Conservation (phyloP, 495 filamentous ascomycete genomes). For the Penicillium bialowiezense region DNA sequence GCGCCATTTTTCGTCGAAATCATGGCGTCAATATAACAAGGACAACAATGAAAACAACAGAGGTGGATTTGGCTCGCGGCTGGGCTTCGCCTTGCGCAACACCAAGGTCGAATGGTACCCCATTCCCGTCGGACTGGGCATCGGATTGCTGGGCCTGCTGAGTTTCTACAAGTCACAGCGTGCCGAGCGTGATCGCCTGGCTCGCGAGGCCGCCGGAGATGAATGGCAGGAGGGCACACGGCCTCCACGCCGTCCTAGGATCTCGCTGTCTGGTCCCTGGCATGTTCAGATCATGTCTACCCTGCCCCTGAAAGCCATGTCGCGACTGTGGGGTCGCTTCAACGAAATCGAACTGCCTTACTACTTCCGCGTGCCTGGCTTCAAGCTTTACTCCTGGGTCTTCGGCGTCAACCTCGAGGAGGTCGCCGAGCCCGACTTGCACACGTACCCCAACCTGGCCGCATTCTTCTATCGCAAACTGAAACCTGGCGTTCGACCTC, state of each 20-base stretch:
- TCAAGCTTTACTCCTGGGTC: constrained; percentile 85
- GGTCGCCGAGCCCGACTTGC: constrained; percentile 81
- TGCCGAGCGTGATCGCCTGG: constrained; percentile 49
- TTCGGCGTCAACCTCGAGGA: constrained; percentile 95
- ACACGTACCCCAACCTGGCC: constrained; percentile 85
- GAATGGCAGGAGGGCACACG: constrained; percentile 46
- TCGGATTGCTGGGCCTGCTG: constrained; percentile 78
- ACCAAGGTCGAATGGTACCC: constrained; percentile 92
- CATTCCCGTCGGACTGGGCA: constrained; percentile 88
- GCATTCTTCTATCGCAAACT: constrained; percentile 96
- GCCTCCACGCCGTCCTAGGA: constrained; percentile 60
- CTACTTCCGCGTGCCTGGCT: constrained; percentile 89
- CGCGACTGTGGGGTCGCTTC: constrained; percentile 89
- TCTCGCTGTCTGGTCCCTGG: constrained; percentile 88
- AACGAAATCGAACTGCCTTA: constrained; percentile 92
- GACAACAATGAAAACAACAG: constrained; percentile 41
- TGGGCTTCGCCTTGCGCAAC: constrained; percentile 60
- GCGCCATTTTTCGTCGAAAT: constrained; percentile 44
- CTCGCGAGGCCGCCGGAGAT: constrained; percentile 50
- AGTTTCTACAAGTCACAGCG: constrained; percentile 76
- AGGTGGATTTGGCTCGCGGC: constrained; percentile 60
- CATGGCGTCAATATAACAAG: constrained; percentile 36
- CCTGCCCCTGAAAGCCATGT: constrained; percentile 88
- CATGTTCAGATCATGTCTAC: constrained; percentile 97
- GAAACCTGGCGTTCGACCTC: constrained; percentile 83